These are phyloP conservation scores for Russula sp. DNA, from an alignment of 768 basidiomycete species.

Conservation along the genomic window DNA sequence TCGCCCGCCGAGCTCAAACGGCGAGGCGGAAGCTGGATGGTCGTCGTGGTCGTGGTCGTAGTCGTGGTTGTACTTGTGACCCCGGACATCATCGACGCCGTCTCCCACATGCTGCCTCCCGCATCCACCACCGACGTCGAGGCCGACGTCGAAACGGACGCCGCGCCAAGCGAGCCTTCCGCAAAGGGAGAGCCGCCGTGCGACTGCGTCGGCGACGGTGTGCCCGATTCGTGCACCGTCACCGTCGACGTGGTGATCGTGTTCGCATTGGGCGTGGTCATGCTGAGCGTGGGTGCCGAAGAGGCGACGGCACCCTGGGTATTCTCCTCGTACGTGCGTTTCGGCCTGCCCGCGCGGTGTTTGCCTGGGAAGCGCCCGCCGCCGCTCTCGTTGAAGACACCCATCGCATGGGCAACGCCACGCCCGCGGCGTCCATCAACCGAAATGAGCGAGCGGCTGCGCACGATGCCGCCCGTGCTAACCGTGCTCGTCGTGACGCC, in stretches of 20 bases:
- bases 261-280: not conserved
- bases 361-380: not conserved
- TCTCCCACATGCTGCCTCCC: not conserved
- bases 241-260: slow-evolving; percentile 15
- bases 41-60: not conserved
- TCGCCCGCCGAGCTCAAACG: not conserved
- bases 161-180: not conserved
- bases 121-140: not conserved
- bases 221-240: not conserved
- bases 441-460: slow-evolving; percentile 18
- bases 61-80: not conserved
- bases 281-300: not conserved
- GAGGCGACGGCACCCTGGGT: not conserved
- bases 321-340: slow-evolving; percentile 3
- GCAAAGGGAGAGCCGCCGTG: not conserved
- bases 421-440: slow-evolving; percentile 16
- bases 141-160: not conserved
- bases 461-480: slow-evolving; percentile 18
- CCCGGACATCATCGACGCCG: not conserved
- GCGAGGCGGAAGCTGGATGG: not conserved
- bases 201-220: not conserved
- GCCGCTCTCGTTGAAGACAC: not conserved
- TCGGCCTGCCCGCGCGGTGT: not conserved
- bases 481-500: slow-evolving; percentile 23
- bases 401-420: slow-evolving; percentile 20